Evolutionary conservation across 2,329 filamentous ascomycete species (phyloP).

Genomic region (Apiospora saccharicola): DNA sequence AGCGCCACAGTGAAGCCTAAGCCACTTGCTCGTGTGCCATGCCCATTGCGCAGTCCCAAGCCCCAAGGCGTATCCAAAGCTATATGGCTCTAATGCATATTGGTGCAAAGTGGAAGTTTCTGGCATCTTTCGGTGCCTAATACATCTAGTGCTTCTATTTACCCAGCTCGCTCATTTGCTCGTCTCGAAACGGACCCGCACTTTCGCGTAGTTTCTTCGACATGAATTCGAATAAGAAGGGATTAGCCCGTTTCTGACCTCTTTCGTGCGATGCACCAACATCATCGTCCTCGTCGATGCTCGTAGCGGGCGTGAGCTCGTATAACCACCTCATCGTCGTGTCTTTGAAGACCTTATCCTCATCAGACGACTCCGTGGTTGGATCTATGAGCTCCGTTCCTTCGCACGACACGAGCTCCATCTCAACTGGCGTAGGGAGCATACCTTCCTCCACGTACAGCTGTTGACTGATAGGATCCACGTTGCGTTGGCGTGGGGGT

Average conservation of each 20-base stretch:
- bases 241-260: neutral
- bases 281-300: constrained; percentile 13
- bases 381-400: neutral
- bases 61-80: neutral
- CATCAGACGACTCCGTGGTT: constrained; percentile 6
- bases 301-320: constrained; percentile 6
- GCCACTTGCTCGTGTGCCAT: neutral
- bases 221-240: neutral
- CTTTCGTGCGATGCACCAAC: neutral
- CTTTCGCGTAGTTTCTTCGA: constrained; percentile 1
- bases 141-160: neutral
- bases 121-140: neutral
- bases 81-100: neutral
- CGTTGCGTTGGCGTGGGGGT: neutral
- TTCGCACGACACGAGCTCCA: neutral
- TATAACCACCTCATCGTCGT: neutral
- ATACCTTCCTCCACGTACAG: neutral
- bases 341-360: neutral
- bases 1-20: neutral
- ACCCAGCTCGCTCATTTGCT: neutral
- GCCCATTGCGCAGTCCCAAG: neutral
- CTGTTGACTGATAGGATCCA: neutral
- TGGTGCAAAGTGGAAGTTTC: neutral
- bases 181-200: neutral
- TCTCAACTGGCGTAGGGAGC: neutral